Evolutionary conservation across 2,329 filamentous ascomycete species (phyloP).

Genomic region (Botrytis paeoniae): DNA sequence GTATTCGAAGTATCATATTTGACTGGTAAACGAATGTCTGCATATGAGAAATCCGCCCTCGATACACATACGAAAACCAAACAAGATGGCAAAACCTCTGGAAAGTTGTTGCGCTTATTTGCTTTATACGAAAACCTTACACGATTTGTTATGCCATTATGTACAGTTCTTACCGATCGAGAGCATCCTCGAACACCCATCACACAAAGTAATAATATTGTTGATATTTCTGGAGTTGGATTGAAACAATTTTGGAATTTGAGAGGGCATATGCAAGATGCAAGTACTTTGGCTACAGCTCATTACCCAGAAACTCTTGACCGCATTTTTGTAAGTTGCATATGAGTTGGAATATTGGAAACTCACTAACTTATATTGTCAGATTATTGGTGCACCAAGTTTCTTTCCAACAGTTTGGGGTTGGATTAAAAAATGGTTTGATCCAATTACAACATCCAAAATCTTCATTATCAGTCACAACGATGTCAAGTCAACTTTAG

Average conservation of each 20-base stretch:
- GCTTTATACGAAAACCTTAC: constrained; percentile 92
- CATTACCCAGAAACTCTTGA: constrained; percentile 95
- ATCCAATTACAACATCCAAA: constrained; percentile 90
- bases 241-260: constrained; percentile 96
- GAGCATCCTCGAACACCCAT: constrained; percentile 78
- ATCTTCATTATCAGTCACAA: constrained; percentile 80
- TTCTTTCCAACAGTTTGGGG: constrained; percentile 95
- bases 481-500: constrained; percentile 74
- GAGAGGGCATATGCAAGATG: constrained; percentile 90
- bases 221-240: constrained; percentile 84
- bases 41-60: constrained; percentile 66
- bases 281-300: constrained; percentile 81
- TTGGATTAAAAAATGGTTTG: constrained; percentile 95
- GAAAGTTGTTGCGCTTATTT: constrained; percentile 81
- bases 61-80: constrained; percentile 59
- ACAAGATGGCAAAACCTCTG: constrained; percentile 62
- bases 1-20: constrained; percentile 83
- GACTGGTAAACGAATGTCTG: constrained; percentile 74
- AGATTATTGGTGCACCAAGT: constrained; percentile 82
- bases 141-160: constrained; percentile 81
- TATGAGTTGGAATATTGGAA: background rate
- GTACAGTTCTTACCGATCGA: constrained; percentile 70
- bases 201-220: constrained; percentile 89
- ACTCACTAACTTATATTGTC: constrained; percentile 12
- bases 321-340: constrained; percentile 57